These are phyloP conservation scores for Gremmenia infestans DNA, from an alignment of 2,329 filamentous ascomycete genomes.

Conservation along the genomic window DNA sequence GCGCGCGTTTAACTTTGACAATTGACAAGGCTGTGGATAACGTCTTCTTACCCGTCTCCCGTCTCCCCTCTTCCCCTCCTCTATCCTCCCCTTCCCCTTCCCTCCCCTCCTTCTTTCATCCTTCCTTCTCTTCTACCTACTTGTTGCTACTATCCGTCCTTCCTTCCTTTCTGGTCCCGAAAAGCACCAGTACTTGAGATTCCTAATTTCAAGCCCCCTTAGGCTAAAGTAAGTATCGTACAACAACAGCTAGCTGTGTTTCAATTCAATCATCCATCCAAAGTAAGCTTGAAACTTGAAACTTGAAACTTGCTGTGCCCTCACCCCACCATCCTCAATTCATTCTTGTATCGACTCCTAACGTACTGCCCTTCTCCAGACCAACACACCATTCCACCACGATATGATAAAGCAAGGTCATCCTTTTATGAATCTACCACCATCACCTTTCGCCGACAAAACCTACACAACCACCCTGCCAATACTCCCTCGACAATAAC, in stretches of 20 bases:
- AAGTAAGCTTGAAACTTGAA: constrained; percentile 17
- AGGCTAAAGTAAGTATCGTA: constrained; percentile 3
- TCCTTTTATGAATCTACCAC: constrained; percentile 5
- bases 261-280: constrained; percentile 16
- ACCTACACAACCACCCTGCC: background rate
- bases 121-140: background rate
- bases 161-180: background rate
- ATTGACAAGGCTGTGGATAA: background rate
- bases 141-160: background rate
- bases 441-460: constrained; percentile 2
- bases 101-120: background rate
- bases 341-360: background rate
- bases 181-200: background rate
- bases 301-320: constrained; percentile 12
- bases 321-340: constrained; percentile 13
- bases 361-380: background rate
- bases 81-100: background rate
- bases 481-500: background rate
- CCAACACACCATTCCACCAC: background rate
- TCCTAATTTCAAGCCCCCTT: background rate
- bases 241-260: constrained; percentile 1
- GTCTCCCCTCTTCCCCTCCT: background rate
- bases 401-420: constrained; percentile 14
- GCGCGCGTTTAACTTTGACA: background rate
- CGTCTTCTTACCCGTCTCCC: background rate